Conservation (phyloP, 108 stramenopile genomes). For the Phaeodactylum tricornutum region DNA sequence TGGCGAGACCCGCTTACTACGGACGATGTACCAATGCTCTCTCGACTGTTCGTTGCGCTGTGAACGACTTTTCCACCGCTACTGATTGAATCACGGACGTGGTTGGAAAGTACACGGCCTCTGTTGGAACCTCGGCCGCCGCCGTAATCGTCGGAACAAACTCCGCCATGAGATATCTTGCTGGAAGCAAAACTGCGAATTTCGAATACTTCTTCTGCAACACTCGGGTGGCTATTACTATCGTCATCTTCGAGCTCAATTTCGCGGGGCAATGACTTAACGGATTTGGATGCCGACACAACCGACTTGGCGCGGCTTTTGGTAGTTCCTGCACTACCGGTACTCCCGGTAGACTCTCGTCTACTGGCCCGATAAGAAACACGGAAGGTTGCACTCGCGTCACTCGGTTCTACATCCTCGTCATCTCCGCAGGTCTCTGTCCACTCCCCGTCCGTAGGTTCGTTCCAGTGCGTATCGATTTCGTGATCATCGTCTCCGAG, state of each 20-base stretch:
- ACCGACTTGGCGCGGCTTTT: constrained; percentile 5
- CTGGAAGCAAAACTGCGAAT: constrained; percentile 3
- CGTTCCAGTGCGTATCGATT: constrained; percentile 4
- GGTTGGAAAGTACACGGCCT: neutral
- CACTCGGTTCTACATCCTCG: constrained; percentile 14
- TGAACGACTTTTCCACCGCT: neutral
- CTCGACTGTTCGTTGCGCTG: constrained; percentile 1
- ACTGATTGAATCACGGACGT: neutral
- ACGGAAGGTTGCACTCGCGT: constrained; percentile 14
- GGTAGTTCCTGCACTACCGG: neutral
- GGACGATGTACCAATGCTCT: neutral
- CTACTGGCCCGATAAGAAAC: constrained; percentile 6
- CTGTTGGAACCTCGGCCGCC: neutral
- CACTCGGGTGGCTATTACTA: constrained; percentile 1
- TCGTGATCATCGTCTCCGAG: constrained; percentile 17
- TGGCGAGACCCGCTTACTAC: neutral
- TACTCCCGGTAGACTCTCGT: neutral
- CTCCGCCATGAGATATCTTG: too few relatives aligned
- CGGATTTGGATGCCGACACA: constrained; percentile 9
- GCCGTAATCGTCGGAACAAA: neutral
- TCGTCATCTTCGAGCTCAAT: constrained; percentile 43
- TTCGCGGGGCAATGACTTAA: constrained; percentile 42
- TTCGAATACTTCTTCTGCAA: constrained; percentile 10
- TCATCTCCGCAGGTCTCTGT: constrained; percentile 9
- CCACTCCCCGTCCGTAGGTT: constrained; percentile 1